Evolutionary conservation across 306 rosid species (phyloP).

Genomic region (Prinsepia uniflora): DNA sequence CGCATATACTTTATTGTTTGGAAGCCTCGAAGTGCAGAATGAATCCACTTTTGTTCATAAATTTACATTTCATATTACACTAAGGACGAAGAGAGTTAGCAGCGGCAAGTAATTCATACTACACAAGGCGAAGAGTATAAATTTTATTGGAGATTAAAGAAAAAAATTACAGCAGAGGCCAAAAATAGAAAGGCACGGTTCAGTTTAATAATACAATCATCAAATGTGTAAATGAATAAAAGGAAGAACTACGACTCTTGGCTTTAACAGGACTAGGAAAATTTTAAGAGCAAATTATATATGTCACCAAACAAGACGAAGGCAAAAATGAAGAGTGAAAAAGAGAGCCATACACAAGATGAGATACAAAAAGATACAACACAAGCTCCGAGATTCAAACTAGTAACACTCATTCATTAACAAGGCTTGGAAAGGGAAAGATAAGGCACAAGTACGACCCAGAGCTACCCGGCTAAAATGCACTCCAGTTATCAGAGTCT

Average conservation of each 20-base stretch:
- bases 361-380: constrained; percentile 51
- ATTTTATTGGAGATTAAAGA: not conserved
- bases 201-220: constrained; percentile 21
- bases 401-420: constrained; percentile 31
- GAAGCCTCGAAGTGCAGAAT: no score
- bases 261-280: constrained; percentile 16
- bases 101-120: no score
- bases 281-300: not conserved
- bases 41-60: no score
- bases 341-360: constrained; percentile 39
- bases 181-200: not conserved
- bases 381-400: constrained; percentile 43
- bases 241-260: not conserved
- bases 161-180: not conserved
- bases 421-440: constrained; percentile 27
- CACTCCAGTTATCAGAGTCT: constrained; percentile 70
- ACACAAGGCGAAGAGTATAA: not conserved
- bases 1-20: no score
- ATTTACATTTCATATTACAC: no score
- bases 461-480: constrained; percentile 51
- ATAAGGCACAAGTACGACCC: constrained; percentile 19
- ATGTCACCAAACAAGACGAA: constrained; percentile 9
- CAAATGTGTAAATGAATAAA: not conserved
- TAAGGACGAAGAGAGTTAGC: no score
- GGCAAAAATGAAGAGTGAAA: constrained; percentile 10